Evolutionary conservation across 2,329 filamentous ascomycete species (phyloP).

Genomic region (Penicillium sp.): DNA sequence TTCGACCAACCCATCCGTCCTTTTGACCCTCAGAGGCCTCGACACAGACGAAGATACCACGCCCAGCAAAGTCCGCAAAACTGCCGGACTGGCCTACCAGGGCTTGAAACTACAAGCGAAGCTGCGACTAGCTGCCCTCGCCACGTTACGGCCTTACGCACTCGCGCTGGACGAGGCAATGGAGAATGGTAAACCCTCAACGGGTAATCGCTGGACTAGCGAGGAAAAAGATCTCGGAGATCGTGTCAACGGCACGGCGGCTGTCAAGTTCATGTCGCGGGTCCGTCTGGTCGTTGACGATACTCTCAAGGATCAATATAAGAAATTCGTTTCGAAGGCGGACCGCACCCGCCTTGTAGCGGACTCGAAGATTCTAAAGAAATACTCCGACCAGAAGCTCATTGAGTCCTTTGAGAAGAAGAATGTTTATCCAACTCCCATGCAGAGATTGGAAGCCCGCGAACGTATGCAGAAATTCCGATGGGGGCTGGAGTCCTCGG

Average conservation of each 20-base stretch:
- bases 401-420: conserved; percentile 13
- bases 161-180: conserved; percentile 32
- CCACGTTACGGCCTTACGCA: conserved; percentile 29
- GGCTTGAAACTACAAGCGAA: conserved; percentile 28
- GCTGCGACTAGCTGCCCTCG: conserved; percentile 26
- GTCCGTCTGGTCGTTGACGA: conserved; percentile 39
- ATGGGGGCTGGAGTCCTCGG: background rate
- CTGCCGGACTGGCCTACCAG: conserved; percentile 16
- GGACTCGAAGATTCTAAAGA: conserved; percentile 30
- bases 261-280: conserved; percentile 26
- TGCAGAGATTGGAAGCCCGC: conserved; percentile 23
- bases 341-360: conserved; percentile 24
- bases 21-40: conserved; percentile 32
- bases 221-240: conserved; percentile 7
- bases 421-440: conserved; percentile 24
- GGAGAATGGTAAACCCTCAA: conserved; percentile 15
- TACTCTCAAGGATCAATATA: conserved; percentile 28
- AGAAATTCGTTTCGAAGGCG: conserved; percentile 24
- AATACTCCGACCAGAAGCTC: conserved; percentile 30
- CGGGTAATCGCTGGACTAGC: conserved; percentile 3
- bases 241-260: conserved; percentile 25
- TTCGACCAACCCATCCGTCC: conserved; percentile 28
- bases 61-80: conserved; percentile 6
- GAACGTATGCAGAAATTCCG: conserved; percentile 11
- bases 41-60: conserved; percentile 13